phyloP scores from a whole-genome alignment of 1,139 yeast genomes.

The Lodderomyces parapsilosis region DNA sequence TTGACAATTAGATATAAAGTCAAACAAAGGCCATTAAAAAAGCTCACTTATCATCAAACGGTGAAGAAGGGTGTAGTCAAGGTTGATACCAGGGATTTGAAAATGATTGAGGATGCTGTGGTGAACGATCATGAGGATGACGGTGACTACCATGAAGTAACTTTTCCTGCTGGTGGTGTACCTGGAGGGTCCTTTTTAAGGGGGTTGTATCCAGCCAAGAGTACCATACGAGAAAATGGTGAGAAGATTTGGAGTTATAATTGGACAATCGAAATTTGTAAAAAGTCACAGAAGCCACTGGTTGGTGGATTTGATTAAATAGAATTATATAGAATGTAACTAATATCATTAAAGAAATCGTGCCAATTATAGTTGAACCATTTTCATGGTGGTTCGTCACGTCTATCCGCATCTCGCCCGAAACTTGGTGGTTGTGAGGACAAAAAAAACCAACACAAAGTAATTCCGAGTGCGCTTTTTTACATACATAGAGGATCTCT shows the following conservation, averaged over 20 bases:
- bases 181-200: slow-evolving; percentile 37
- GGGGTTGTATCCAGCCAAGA: slow-evolving; percentile 31
- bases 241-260: slow-evolving; percentile 23
- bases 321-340: not conserved
- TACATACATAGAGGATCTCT: not conserved
- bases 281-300: slow-evolving; percentile 23
- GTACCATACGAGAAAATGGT: slow-evolving; percentile 28
- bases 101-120: slow-evolving; percentile 21
- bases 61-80: slow-evolving; percentile 32
- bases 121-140: slow-evolving; percentile 18
- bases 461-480: slow-evolving; percentile 1
- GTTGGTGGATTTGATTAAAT: slow-evolving; percentile 15
- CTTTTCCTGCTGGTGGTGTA: slow-evolving; percentile 30
- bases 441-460: not conserved
- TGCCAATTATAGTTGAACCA: too few species aligned
- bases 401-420: too few species aligned
- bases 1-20: slow-evolving; percentile 30
- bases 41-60: slow-evolving; percentile 32
- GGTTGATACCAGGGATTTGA: slow-evolving; percentile 25
- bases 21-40: slow-evolving; percentile 22
- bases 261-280: slow-evolving; percentile 29
- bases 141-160: slow-evolving; percentile 19
- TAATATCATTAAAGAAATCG: too few species aligned
- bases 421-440: not conserved
- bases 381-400: too few species aligned